Evolutionary conservation across 2,329 filamentous ascomycete species (phyloP).

Genomic region (Alternaria incomplexa): DNA sequence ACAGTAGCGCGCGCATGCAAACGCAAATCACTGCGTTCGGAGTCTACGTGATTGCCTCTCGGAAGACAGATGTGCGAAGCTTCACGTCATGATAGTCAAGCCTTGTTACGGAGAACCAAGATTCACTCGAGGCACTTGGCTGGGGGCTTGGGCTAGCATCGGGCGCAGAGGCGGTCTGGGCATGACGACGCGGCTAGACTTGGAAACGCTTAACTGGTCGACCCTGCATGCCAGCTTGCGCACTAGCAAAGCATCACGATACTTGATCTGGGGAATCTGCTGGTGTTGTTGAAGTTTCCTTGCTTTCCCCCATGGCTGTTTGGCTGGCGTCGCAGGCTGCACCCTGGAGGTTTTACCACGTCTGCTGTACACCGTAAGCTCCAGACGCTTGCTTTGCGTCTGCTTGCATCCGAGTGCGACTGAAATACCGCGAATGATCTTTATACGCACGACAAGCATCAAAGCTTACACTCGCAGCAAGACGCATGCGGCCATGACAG

Average conservation of each 20-base stretch:
- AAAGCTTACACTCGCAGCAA: neutral
- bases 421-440: neutral
- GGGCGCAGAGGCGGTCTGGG: constrained; percentile 4
- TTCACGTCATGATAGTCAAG: constrained; percentile 32
- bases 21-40: constrained; percentile 12
- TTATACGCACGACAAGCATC: neutral
- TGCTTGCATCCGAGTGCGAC: neutral
- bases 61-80: constrained; percentile 13
- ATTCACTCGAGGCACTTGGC: constrained; percentile 11
- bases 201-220: constrained; percentile 25
- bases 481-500: neutral
- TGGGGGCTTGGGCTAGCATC: constrained; percentile 17
- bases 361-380: neutral
- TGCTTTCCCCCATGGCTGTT: neutral
- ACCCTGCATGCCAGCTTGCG: neutral
- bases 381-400: neutral
- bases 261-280: constrained; percentile 5
- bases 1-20: constrained; percentile 10
- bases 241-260: neutral
- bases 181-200: constrained; percentile 9
- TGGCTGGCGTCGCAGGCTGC: neutral
- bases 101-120: constrained; percentile 17
- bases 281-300: neutral
- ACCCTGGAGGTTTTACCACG: neutral
- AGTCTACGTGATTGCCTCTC: neutral